A percentile compares a stretch with the other conserved stretches of the same genome.
phyloP scores from a whole-genome alignment of 192 early-diverging fungal genomes.

The Allomyces macrogynus region DNA sequence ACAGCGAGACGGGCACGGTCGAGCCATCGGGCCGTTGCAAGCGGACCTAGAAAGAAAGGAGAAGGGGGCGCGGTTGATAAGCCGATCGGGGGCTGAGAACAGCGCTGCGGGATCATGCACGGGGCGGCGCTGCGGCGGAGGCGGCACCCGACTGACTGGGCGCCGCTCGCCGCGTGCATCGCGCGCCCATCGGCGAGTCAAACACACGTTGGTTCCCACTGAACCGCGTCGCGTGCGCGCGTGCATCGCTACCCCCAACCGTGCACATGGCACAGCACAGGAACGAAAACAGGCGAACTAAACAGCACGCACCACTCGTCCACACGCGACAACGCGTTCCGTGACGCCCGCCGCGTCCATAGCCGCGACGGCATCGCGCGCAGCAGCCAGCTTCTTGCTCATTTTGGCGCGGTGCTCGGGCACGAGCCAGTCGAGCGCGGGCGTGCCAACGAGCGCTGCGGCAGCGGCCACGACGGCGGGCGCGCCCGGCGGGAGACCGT shows the following conservation, averaged over 20 bases:
- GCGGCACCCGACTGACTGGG: no score
- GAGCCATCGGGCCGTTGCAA: background rate
- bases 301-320: background rate
- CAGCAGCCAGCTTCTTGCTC: background rate
- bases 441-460: background rate
- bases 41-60: background rate
- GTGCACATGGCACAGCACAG: no score
- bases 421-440: background rate
- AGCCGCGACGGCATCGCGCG: background rate
- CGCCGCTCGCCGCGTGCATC: no score
- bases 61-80: no score
- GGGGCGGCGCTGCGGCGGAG: no score
- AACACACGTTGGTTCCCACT: no score
- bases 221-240: no score
- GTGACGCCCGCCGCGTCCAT: background rate
- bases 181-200: no score
- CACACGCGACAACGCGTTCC: background rate
- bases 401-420: background rate
- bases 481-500: background rate
- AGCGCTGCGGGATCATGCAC: no score
- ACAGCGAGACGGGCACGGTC: background rate
- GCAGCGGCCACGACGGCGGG: background rate
- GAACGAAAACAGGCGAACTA: no score
- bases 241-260: no score
- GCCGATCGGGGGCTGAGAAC: no score